Conservation (phyloP, 2,329 filamentous ascomycete species). For the Ophiocordyceps camponoti-saundersi region DNA sequence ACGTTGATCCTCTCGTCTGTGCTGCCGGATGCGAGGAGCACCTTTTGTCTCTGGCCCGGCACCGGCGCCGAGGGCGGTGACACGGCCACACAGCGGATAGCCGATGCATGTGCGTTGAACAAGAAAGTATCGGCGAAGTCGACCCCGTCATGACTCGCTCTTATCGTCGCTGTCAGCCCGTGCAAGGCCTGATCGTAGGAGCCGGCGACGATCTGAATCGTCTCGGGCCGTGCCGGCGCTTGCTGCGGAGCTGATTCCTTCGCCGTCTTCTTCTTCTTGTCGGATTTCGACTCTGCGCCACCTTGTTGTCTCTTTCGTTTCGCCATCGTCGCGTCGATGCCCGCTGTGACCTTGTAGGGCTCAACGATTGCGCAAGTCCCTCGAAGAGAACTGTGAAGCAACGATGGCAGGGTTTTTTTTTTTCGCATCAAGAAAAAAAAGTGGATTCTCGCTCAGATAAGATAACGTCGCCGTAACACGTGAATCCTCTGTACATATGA, state of each 20-base stretch:
- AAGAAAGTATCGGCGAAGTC: slow-evolving; percentile 85
- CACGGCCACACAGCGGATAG: slow-evolving; percentile 76
- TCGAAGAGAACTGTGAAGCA: background rate
- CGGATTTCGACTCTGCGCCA: slow-evolving; percentile 8
- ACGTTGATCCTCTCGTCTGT: slow-evolving; percentile 93
- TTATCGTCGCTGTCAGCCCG: slow-evolving; percentile 64
- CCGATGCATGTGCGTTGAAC: slow-evolving; percentile 82
- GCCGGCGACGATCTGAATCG: slow-evolving; percentile 80
- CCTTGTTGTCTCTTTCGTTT: slow-evolving; percentile 30
- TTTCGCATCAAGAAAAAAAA: slow-evolving; percentile 2
- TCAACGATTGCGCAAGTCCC: background rate
- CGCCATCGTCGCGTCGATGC: slow-evolving; percentile 16
- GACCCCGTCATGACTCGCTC: slow-evolving; percentile 19
- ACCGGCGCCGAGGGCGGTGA: slow-evolving; percentile 53
- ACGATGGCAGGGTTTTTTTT: background rate
- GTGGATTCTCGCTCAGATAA: background rate
- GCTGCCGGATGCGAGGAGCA: slow-evolving; percentile 78
- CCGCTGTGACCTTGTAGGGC: background rate
- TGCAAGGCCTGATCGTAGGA: slow-evolving; percentile 91
- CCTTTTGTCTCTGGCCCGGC: slow-evolving; percentile 54
- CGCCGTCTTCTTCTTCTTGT: slow-evolving; percentile 16
- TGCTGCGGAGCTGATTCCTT: background rate
- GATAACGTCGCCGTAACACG: slow-evolving; percentile 1
- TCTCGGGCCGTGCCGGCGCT: slow-evolving; percentile 18
- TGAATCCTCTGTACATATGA: background rate